Percentiles rank a stretch among this genome's conserved stretches.
Conservation (phyloP, 1,284 basidiomycete species). For the Tilletia walkeri region DNA sequence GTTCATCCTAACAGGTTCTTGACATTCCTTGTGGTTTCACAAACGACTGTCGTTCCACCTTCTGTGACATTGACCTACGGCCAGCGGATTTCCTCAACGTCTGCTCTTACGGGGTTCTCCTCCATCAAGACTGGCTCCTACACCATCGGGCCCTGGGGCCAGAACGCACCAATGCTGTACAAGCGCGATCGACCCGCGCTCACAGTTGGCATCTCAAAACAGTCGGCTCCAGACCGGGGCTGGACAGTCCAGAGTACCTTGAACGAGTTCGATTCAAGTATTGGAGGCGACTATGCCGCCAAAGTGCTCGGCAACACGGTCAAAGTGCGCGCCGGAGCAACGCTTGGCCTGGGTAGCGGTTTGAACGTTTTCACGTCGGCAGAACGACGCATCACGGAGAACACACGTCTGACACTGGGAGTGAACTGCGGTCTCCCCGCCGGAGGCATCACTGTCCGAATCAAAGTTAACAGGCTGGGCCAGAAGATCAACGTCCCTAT, state of each 20-base stretch:
- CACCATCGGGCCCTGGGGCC: slow-evolving; percentile 58
- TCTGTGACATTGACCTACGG: slow-evolving; percentile 58
- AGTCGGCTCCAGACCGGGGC: slow-evolving; percentile 31
- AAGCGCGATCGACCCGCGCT: slow-evolving; percentile 38
- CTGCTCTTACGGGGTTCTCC: slow-evolving; percentile 47
- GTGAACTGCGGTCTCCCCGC: slow-evolving; percentile 47
- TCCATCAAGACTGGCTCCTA: slow-evolving; percentile 58
- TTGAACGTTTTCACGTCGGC: slow-evolving; percentile 48
- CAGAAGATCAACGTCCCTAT: slow-evolving; percentile 65
- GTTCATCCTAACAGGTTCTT: slow-evolving; percentile 43
- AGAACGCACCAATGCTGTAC: slow-evolving; percentile 19
- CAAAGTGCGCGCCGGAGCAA: slow-evolving; percentile 58
- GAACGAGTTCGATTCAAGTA: slow-evolving; percentile 33
- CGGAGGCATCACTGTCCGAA: slow-evolving; percentile 51
- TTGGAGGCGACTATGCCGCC: slow-evolving; percentile 57
- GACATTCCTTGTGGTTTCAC: slow-evolving; percentile 51
- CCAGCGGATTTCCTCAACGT: slow-evolving; percentile 52
- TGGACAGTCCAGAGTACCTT: slow-evolving; percentile 46
- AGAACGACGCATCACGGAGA: slow-evolving; percentile 56
- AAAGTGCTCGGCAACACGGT: slow-evolving; percentile 57
- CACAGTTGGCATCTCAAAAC: slow-evolving; percentile 44
- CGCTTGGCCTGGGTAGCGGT: slow-evolving; percentile 46
- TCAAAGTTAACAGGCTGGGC: slow-evolving; percentile 60
- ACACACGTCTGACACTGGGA: slow-evolving; percentile 49
- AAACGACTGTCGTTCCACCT: slow-evolving; percentile 53